Evolutionary conservation across 1,284 basidiomycete species (phyloP), one percentile per base, ranked within the genome.

Genomic region (Cerrena zonata): DNA sequence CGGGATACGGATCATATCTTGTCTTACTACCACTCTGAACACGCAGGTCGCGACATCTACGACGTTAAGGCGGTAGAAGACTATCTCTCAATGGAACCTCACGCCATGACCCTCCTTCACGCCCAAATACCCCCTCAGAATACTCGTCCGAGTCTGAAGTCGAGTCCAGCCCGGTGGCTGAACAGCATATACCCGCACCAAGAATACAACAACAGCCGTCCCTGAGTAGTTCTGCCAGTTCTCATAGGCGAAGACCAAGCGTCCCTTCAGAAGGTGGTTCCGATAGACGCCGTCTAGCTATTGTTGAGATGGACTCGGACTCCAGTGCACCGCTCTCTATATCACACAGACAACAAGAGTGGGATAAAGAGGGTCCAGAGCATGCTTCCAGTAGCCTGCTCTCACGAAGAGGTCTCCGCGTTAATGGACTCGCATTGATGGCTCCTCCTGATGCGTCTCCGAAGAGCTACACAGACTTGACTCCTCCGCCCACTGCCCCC

Each of bases 361-460:
- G 53, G 13, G 47, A 47, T 40, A 44, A 53, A 18, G 26, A 30
- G 50, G 55, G 63, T 36, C 44, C 47, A 38, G 48, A 42, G 50
- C 51, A 44, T 53, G 50, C 10, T 48, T 60, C 61, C 7, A 60
- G 62, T 47, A 57, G 61, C 30, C 53, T 76, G 49, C 70, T 70
- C 43, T 68, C 75, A 45, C 69, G 76, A 45, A 71, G 76, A 27
- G 71, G 74, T 46, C 64, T 72, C 48, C 70, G 71, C 56, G 68
- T 82, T 21, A 66, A 71, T 21, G 78, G 77, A 37, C 71, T 86
- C 34, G 80, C 84, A 49, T 70, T 86, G 55, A 79, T 85, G 51
- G 80, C 81, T 50, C 85, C 82, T 49, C 80, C 82, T 47, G 85
- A 86, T 65, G 77, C 78, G 58, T 74, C 77, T n/a, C 71, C 75